Evolutionary conservation across 2,329 filamentous ascomycete genomes (phyloP), one percentile per base, ranked within the genome.

Genomic region (Akanthomyces dipterigenus): DNA sequence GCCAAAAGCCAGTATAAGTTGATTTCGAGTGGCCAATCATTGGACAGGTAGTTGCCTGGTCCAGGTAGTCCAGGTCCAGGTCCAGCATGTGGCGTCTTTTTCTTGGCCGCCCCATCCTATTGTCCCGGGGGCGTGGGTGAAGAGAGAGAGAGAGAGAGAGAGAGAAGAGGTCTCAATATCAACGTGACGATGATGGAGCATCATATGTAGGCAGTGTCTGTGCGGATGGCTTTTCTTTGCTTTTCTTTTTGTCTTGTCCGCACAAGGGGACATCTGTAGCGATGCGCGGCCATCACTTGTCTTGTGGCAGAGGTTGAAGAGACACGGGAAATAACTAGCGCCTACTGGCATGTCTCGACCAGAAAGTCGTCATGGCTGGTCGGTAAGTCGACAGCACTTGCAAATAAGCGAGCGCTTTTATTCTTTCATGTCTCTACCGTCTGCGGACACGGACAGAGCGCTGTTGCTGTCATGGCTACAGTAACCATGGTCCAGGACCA

Each of bases 211-310:
- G 9, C 38, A 26, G 36, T 45, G 54, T 55, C 54, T 26, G 54
- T 55, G 54, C 40, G 42, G 54, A 46, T 45, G 54, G 54, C 54
- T 26, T 46, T 55, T 55, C 45, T 55, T 51, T 51, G 46, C n/a
- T n/a, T 31, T 31, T 8, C 28, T 34, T 9, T 34, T 26, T 22
- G 7, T 36, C 12, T 16, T 18, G n/a, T 3, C 20, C 8, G 49
- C 9, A 51, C 49, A 20, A 38, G 49, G 50, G 36, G 26, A 6
- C 16, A 20, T 55, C 26, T 28, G 34, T 34, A 54, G 36, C 50
- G 50, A 54, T 54, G 50, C 12, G 50, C 50, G 50, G 18, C 14
- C 28, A n/a, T 50, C 28, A 12, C 22, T 6, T 12, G 38, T 26
- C 22, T 6, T 12, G 38, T 26, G 54, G 34, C 20, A 34, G n/a